Conservation (phyloP, 2,329 filamentous ascomycete genomes). For the Fusarium sororula region DNA sequence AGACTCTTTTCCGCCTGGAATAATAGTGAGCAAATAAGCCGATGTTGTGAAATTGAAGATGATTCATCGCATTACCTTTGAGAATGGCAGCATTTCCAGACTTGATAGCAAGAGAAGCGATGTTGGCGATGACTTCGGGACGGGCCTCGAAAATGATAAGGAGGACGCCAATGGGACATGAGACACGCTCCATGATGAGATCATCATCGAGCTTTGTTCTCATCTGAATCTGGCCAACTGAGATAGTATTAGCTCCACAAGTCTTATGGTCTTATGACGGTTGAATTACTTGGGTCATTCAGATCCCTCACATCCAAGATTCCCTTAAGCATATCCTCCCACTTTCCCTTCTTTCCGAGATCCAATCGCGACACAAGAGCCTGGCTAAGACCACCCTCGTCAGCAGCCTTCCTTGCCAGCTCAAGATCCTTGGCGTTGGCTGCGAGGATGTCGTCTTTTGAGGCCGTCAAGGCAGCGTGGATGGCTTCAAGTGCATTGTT, state of each 20-base stretch:
- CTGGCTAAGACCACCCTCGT: constrained; percentile 78
- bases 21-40: neutral
- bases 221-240: constrained; percentile 85
- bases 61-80: constrained; percentile 72
- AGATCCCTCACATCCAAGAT: constrained; percentile 88
- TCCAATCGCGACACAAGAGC: constrained; percentile 91
- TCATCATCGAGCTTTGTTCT: constrained; percentile 88
- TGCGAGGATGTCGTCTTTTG: constrained; percentile 79
- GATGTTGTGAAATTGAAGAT: too few species aligned
- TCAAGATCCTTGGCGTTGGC: constrained; percentile 88
- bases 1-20: constrained; percentile 88
- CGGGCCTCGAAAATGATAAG: constrained; percentile 98
- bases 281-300: constrained; percentile 77
- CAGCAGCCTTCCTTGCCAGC: constrained; percentile 75
- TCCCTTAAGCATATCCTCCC: constrained; percentile 96
- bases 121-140: constrained; percentile 98
- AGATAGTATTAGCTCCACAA: neutral
- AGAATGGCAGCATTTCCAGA: constrained; percentile 97
- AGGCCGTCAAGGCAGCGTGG: constrained; percentile 75
- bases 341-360: constrained; percentile 87
- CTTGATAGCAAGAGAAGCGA: constrained; percentile 94
- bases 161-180: constrained; percentile 95
- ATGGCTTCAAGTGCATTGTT: constrained; percentile 88
- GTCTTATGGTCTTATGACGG: neutral
- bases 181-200: constrained; percentile 85